A percentile compares a stretch with the other conserved stretches of the same genome.
phyloP scores from a whole-genome alignment of 75 land plant genomes.

The Gnetum montanum region DNA sequence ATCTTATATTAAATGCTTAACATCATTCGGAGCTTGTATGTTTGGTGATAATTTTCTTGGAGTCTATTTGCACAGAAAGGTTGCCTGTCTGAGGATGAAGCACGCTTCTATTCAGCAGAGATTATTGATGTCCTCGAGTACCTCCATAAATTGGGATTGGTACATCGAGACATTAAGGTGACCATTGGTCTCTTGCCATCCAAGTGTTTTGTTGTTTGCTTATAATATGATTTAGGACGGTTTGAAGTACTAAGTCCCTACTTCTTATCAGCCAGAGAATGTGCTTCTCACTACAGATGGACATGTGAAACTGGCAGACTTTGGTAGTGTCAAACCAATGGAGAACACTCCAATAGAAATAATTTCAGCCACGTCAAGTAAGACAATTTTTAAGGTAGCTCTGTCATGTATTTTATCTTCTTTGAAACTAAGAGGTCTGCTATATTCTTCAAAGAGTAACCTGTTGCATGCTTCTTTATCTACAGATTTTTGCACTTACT shows the following conservation, averaged over 20 bases:
- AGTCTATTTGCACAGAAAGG: constrained; percentile 67
- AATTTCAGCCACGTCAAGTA: constrained; percentile 61
- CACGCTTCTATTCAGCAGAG: constrained; percentile 93
- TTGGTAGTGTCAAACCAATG: constrained; percentile 92
- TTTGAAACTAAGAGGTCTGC: background rate
- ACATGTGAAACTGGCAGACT: constrained; percentile 91
- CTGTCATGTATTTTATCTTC: background rate
- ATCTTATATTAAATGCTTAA: too few relatives aligned
- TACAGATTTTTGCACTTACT: too few relatives aligned
- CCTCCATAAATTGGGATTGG: constrained; percentile 78
- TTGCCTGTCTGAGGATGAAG: constrained; percentile 64
- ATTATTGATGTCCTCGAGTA: constrained; percentile 92
- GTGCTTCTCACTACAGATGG: constrained; percentile 83
- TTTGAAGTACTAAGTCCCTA: background rate
- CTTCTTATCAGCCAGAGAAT: constrained; percentile 84
- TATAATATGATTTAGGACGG: constrained; percentile 1
- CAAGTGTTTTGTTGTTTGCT: background rate
- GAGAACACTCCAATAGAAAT: constrained; percentile 54
- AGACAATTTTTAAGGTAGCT: constrained; percentile 6
- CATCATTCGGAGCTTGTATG: too few relatives aligned
- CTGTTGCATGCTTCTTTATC: too few relatives aligned
- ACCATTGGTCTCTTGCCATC: background rate
- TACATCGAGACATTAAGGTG: constrained; percentile 98
- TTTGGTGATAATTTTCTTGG: too few relatives aligned
- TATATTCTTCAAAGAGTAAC: too few relatives aligned